Percentiles rank a stretch among this genome's conserved stretches.
These are phyloP conservation scores for Sugiyamaella grinbergsii DNA, from an alignment of 1,139 yeast species.

Conservation along the genomic window DNA sequence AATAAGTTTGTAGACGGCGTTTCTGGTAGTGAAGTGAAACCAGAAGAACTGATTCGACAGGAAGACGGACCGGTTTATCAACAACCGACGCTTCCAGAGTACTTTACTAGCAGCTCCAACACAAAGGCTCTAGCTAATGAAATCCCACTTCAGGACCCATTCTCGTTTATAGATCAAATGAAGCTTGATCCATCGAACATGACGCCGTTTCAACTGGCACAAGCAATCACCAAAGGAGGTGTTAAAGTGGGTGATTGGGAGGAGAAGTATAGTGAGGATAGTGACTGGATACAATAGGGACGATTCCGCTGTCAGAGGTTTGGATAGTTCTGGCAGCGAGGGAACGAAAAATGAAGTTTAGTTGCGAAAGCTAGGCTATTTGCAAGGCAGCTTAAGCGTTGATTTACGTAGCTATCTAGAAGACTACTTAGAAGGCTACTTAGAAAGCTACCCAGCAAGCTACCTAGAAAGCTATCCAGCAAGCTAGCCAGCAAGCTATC, in stretches of 20 bases:
- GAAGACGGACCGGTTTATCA: constrained; percentile 2
- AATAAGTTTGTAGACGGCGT: constrained; percentile 39
- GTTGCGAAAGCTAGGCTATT: no score
- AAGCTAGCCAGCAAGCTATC: no score
- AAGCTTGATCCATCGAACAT: constrained; percentile 8
- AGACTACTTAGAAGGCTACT: no score
- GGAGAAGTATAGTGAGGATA: constrained; percentile 17
- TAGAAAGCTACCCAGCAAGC: no score
- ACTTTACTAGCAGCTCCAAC: background rate
- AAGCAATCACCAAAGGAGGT: constrained; percentile 12
- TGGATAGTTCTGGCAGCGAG: constrained; percentile 6
- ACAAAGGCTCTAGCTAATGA: constrained; percentile 8
- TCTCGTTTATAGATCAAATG: constrained; percentile 32
- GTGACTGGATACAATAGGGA: constrained; percentile 8
- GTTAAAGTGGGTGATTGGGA: constrained; percentile 19
- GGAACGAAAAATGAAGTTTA: no score
- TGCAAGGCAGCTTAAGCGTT: no score
- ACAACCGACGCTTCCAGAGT: constrained; percentile 2
- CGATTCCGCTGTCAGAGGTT: constrained; percentile 7
- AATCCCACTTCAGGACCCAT: constrained; percentile 36
- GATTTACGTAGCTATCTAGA: no score
- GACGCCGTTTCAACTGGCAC: constrained; percentile 22
- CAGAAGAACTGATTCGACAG: constrained; percentile 16
- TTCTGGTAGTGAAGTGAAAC: constrained; percentile 24
- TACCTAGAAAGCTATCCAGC: no score